Evolutionary conservation across 352 stramenopile species (phyloP).

Genomic region (Globisporangium lucens): DNA sequence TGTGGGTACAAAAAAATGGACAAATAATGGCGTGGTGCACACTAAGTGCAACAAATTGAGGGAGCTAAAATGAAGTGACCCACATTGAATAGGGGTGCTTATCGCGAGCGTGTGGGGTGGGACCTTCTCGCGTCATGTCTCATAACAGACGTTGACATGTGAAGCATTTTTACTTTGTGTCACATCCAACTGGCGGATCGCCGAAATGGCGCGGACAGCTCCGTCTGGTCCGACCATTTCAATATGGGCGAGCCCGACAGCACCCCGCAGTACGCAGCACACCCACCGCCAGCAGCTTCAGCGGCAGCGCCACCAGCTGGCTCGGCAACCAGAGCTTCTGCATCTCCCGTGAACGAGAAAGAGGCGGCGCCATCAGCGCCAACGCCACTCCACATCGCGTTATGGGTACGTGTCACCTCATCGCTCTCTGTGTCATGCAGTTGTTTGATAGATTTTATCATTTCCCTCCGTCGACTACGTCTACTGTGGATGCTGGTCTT

Average conservation of each 20-base stretch:
- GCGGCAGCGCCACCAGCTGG: neutral
- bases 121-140: neutral
- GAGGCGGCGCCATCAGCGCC: conserved; percentile 1
- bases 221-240: neutral
- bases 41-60: neutral
- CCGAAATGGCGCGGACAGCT: neutral
- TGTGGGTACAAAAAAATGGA: conserved; percentile 11
- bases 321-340: no score
- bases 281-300: neutral
- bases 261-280: neutral
- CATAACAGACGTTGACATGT: neutral
- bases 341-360: neutral
- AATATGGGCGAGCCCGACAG: conserved; percentile 8
- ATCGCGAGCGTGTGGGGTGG: neutral
- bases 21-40: neutral
- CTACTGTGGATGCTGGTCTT: neutral
- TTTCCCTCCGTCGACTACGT: neutral
- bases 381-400: conserved; percentile 51
- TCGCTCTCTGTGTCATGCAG: neutral
- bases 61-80: neutral
- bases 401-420: conserved; percentile 39
- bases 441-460: neutral
- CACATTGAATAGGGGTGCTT: neutral
- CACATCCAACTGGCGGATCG: conserved; percentile 12
- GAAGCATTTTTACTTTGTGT: neutral